Base-by-base conservation (phyloP, 2,329 filamentous ascomycete genomes). In the Hypoxylon sp. region DNA sequence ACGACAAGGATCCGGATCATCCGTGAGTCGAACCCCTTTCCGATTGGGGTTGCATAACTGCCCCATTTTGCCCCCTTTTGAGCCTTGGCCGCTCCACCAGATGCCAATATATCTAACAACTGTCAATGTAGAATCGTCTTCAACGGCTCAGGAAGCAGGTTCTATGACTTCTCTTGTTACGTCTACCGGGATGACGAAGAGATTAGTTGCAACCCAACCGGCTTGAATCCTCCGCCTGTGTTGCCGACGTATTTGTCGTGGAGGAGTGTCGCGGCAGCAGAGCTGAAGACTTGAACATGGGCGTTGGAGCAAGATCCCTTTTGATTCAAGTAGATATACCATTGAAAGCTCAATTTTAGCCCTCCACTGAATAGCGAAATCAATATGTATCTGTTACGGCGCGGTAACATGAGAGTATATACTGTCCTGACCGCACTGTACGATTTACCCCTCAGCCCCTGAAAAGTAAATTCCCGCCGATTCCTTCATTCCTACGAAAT, bases 1-100 rank as follows among this genome's bases (percentile, higher is more conserved):
- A 67, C 11, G 67, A 69, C 12, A 69, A 69, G 45, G 48, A 60
- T 22, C 59, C 66, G 3, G 66, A 64, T 2, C 12, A 66, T 36
- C 66, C 63, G 66, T 68, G 46, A 61, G 66, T 60, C 24, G 7
- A 7, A 3, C 24, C 24, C 8, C 11, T 46, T 55, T 38, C 20
- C 8, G 2, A 22, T 12, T 14, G 20, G 8, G 2, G n/a, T n/a
- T 32, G 3, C 28, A 8, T 8, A 32, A 4, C 7, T 26, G 24
- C 24, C n/a, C 14, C 4, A n/a, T n/a, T n/a, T n/a, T n/a, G n/a
- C 26, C 24, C 9, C 16, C 6, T 16, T 45, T 30, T 12, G 11
- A 22, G 18, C 16, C 33, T 12, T 5, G 24, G 1, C 7, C 14
- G 14, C 12, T 26, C 14, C 9, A 36, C 18, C 20, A 6, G 9